Conservation (phyloP, 163 green algal species). For the Chlamydomonas reinhardtii region DNA sequence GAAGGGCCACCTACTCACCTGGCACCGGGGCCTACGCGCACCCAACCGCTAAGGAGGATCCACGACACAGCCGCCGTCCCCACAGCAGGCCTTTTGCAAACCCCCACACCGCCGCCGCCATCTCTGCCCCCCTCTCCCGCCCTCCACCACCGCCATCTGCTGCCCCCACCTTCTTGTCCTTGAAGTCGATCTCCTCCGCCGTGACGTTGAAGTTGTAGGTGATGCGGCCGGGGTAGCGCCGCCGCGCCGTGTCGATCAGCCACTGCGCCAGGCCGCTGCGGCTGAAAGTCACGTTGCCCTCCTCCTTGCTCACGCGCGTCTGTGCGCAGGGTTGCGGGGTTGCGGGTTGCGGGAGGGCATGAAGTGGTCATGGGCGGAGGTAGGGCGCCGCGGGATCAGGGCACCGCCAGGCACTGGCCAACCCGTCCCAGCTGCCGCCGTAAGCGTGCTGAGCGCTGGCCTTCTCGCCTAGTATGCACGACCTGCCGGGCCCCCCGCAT, state of each 20-base stretch:
- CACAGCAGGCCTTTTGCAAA: too few species aligned
- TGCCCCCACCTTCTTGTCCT: slow-evolving; percentile 24
- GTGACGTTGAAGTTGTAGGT: slow-evolving; percentile 57
- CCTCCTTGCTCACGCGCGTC: slow-evolving; percentile 55
- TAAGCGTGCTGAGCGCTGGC: too few species aligned
- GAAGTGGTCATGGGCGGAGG: not conserved
- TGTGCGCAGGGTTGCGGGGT: not conserved
- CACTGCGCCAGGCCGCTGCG: slow-evolving; percentile 61
- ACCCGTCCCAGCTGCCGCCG: too few species aligned
- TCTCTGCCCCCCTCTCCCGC: not conserved
- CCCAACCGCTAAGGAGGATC: too few species aligned
- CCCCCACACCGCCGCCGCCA: too few species aligned
- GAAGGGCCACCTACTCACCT: too few species aligned
- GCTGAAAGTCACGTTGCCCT: slow-evolving; percentile 65
- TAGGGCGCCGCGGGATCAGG: not conserved
- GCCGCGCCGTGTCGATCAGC: slow-evolving; percentile 61
- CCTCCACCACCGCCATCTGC: too few species aligned
- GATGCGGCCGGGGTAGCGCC: slow-evolving; percentile 56
- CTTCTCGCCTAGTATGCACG: too few species aligned
- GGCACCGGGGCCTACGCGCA: too few species aligned
- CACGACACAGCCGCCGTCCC: too few species aligned
- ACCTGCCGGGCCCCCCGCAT: too few species aligned
- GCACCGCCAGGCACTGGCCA: not conserved
- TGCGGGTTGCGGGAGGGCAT: not conserved
- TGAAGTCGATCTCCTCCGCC: slow-evolving; percentile 31